Evolutionary conservation across 2,329 filamentous ascomycete species (phyloP).

Genomic region (Stemphylium lycopersici): DNA sequence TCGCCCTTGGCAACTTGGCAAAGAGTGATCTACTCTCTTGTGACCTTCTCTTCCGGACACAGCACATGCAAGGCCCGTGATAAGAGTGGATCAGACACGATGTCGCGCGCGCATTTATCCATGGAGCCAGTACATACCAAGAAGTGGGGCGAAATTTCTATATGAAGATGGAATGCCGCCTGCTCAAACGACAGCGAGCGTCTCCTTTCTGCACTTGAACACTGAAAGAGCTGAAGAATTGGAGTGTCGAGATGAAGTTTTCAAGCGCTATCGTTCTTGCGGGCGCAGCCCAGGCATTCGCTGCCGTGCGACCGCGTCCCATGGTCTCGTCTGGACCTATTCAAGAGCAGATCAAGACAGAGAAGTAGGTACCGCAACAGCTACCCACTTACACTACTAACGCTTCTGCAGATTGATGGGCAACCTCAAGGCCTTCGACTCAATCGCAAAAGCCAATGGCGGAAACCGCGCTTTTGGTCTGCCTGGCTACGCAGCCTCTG

Average conservation of each 20-base stretch:
- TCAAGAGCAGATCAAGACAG: constrained; percentile 49
- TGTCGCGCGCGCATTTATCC: constrained; percentile 21
- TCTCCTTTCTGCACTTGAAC: neutral
- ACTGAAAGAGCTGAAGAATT: neutral
- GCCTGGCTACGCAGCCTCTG: constrained; percentile 64
- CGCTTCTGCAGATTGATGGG: constrained; percentile 54
- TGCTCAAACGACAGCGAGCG: neutral
- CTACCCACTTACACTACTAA: neutral
- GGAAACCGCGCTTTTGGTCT: constrained; percentile 67
- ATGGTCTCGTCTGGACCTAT: constrained; percentile 49
- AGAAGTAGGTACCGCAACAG: constrained; percentile 33
- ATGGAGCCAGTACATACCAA: constrained; percentile 6
- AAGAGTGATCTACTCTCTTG: constrained; percentile 31
- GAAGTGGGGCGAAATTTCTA: constrained; percentile 14
- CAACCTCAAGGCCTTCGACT: constrained; percentile 61
- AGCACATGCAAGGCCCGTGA: constrained; percentile 23
- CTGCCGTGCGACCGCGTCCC: constrained; percentile 27
- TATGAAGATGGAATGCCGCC: constrained; percentile 15
- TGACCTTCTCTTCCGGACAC: constrained; percentile 42
- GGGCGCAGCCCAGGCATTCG: constrained; percentile 33
- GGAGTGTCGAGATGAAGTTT: constrained; percentile 34
- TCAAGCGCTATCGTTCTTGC: constrained; percentile 30
- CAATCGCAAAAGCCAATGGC: constrained; percentile 61
- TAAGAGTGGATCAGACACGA: constrained; percentile 28
- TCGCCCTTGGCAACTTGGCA: constrained; percentile 32